Conservation (phyloP, 225 moss, liverwort and hornwort species). For the Straminergon stramineum region DNA sequence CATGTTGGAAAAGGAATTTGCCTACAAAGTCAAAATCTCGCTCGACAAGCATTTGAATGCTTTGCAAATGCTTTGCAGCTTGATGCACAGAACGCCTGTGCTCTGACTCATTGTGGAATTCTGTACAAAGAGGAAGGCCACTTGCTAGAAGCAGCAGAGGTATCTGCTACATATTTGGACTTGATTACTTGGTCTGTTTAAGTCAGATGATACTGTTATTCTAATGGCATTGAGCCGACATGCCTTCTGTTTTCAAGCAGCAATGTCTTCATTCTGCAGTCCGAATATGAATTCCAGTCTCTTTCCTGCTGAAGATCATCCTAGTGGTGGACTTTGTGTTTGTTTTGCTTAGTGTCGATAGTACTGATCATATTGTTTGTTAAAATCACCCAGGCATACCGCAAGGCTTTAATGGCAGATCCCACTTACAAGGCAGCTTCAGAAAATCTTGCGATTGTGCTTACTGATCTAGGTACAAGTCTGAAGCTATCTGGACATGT, state of each 20-base stretch:
- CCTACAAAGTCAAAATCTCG: constrained; percentile 58
- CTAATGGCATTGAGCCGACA: neutral
- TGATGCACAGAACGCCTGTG: constrained; percentile 70
- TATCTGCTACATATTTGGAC: neutral
- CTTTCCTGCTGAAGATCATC: neutral
- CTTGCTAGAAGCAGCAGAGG: constrained; percentile 84
- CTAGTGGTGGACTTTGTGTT: neutral
- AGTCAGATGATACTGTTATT: neutral
- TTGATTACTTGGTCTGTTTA: neutral
- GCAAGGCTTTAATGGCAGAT: constrained; percentile 76
- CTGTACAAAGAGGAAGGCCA: constrained; percentile 87
- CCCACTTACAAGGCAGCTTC: constrained; percentile 74
- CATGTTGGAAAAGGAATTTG: constrained; percentile 83
- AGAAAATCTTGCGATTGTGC: constrained; percentile 87
- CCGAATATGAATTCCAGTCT: neutral
- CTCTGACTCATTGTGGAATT: constrained; percentile 78
- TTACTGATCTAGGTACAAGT: constrained; percentile 95
- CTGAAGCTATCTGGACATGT: constrained; percentile 89
- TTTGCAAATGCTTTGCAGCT: constrained; percentile 71
- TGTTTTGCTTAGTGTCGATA: neutral
- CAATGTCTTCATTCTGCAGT: neutral
- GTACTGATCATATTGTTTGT: neutral
- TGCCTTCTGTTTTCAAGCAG: neutral
- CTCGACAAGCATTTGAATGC: constrained; percentile 77
- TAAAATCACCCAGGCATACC: constrained; percentile 57